Conservation (phyloP, 108 stramenopile species). For the Discostella pseudostelligera region DNA sequence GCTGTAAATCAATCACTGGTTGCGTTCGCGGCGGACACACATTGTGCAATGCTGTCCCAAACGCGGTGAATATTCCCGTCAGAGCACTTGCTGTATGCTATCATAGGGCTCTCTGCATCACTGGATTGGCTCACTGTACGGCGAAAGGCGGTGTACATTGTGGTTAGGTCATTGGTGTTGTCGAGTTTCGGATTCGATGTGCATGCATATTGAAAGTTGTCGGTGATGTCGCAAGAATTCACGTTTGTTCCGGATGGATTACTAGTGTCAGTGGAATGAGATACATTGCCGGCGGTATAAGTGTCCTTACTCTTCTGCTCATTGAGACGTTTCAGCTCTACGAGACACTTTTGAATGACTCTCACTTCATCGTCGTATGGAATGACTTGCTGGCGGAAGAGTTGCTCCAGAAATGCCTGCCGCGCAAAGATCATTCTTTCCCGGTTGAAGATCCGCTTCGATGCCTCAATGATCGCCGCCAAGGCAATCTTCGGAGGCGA, state of each 20-base stretch:
- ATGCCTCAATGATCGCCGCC: conserved; percentile 20
- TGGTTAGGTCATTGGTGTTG: neutral
- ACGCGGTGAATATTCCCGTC: neutral
- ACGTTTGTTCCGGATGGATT: neutral
- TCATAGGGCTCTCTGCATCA: neutral
- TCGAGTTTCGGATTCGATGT: neutral
- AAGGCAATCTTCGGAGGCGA: conserved; percentile 22
- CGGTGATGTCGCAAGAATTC: too few relatives aligned
- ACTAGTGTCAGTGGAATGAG: neutral
- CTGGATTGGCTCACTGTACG: neutral
- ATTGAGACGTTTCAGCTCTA: neutral
- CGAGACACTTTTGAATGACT: conserved; percentile 6
- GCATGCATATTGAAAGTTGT: neutral
- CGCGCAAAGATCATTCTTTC: neutral
- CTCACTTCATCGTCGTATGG: conserved; percentile 10
- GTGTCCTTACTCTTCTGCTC: neutral
- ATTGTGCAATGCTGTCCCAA: neutral
- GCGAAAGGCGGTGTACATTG: neutral
- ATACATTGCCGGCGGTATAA: conserved; percentile 2
- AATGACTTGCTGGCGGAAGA: neutral
- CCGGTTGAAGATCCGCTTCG: neutral
- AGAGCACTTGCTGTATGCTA: neutral
- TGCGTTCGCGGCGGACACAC: neutral
- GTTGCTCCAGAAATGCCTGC: neutral
- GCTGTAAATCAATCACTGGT: neutral